Conservation (phyloP, 2,329 filamentous ascomycete species). For the Thielaviopsis euricoi region DNA sequence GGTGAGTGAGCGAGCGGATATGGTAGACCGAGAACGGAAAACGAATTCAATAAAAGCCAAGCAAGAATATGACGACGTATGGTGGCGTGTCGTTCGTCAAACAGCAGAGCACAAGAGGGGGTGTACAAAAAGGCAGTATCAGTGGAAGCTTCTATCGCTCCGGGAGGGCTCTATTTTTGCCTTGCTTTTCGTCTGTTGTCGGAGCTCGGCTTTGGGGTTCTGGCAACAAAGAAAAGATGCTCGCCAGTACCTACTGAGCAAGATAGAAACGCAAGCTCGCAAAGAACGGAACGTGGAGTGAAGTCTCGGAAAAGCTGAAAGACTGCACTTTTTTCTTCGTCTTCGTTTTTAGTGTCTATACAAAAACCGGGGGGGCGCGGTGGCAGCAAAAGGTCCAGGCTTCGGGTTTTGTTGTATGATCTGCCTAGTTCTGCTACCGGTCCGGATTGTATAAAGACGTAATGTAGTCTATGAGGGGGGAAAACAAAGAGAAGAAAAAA, state of each 20-base stretch:
- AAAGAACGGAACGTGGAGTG: neutral
- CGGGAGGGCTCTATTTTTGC: neutral
- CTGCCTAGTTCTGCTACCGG: neutral
- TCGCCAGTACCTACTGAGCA: no score
- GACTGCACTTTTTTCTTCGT: neutral
- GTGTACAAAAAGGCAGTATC: neutral
- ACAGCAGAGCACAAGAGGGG: neutral
- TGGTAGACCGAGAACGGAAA: no score
- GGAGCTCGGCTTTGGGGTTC: neutral
- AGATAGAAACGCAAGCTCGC: neutral
- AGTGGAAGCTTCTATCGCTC: neutral
- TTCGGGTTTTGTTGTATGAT: neutral
- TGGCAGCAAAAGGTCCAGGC: neutral
- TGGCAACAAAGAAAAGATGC: neutral
- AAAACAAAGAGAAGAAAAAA: neutral
- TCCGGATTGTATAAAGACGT: neutral
- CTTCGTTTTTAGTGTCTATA: neutral
- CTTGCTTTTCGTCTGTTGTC: neutral
- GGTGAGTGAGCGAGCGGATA: no score
- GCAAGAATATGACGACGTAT: no score
- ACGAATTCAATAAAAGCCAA: no score
- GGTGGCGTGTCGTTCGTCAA: neutral
- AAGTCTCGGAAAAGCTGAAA: neutral
- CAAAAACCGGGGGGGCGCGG: neutral
- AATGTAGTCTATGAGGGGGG: neutral